Base-by-base conservation (phyloP, 257 asterid species). In the Paraleonurus japonicus region DNA sequence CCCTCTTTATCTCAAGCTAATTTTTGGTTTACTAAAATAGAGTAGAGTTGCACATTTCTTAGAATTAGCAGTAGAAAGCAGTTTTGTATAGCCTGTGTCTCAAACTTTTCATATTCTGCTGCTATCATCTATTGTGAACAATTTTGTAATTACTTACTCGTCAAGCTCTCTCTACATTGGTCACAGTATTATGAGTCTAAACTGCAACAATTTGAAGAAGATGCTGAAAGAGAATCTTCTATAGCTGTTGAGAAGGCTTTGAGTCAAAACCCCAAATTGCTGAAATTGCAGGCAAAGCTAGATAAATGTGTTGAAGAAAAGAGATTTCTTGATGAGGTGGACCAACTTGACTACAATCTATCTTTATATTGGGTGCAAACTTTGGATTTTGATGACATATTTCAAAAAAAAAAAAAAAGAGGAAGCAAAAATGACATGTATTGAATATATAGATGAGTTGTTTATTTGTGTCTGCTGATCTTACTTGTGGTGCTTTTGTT, bases 131-230 rank as follows among this genome's bases (percentile, higher is more conserved):
- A 17, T 47, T 70, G 43, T 45, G 60, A 61, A 70, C 66, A 47
- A 63, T 71, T 61, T 54, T 13, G 7, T 76, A 33, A 69, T 62
- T 79, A 51, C 79, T 80, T 61, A 78, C 61, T 16, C 3, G 74
- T 65, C 28, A 19, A 65, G 65, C 65, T 13, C 26, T 75, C 70
- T 80, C 69, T 67, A 26, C 81, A 79, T 86, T 72, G 65, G 65
- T 77, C 62, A 11, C 84, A 94, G 99, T 95, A 95, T 82, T 95
- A 85, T 70, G 99, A 95, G 78, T 77, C 94, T 66, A 83, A 88
- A 63, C 82, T 88, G 66, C 85, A 82, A 87, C 90, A 87, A 64
- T 84, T 83, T 76, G 97, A 87, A 76, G 89, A 85, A 64, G 99
- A 85, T 78, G 83, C 83, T 80, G 87, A 77, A 83, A 84, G 84